A percentile compares a stretch with the other conserved stretches of the same genome.
These are phyloP conservation scores for Suillus luteus DNA, from an alignment of 768 basidiomycete genomes.

Conservation along the genomic window DNA sequence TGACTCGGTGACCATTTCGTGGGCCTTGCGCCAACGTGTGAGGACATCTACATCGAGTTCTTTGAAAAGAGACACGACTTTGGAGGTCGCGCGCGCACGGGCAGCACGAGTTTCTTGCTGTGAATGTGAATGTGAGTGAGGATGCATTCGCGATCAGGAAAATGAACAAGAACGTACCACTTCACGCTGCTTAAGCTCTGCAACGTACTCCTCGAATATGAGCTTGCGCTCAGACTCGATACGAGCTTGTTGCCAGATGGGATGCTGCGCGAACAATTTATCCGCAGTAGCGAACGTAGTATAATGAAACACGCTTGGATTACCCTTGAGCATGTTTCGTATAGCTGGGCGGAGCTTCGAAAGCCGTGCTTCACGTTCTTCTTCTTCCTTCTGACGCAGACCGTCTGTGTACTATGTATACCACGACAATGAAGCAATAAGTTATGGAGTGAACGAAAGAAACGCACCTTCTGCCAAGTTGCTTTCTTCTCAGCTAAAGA, in stretches of 20 bases:
- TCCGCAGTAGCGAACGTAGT: constrained; percentile 90
- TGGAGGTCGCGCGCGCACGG: constrained; percentile 77
- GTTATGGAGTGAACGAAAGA: neutral
- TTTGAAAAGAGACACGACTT: constrained; percentile 84
- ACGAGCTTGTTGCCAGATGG: constrained; percentile 88
- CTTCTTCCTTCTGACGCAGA: constrained; percentile 79
- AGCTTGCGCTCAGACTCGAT: constrained; percentile 83
- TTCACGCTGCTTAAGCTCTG: constrained; percentile 85
- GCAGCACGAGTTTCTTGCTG: constrained; percentile 81
- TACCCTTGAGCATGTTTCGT: constrained; percentile 83
- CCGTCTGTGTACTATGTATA: constrained; percentile 63
- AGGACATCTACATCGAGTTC: constrained; percentile 86
- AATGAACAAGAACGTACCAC: constrained; percentile 56
- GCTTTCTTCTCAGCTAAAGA: constrained; percentile 94
- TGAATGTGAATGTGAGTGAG: constrained; percentile 11
- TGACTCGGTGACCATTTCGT: constrained; percentile 72
- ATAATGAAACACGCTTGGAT: constrained; percentile 88
- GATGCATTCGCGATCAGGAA: constrained; percentile 11
- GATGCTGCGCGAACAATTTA: constrained; percentile 81
- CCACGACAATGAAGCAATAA: constrained; percentile 15
- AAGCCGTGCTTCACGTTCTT: constrained; percentile 82
- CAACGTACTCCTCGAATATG: constrained; percentile 91
- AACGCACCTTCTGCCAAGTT: constrained; percentile 85
- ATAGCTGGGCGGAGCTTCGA: constrained; percentile 85
- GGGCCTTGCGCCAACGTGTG: constrained; percentile 91